Base-by-base conservation (phyloP, 345 rosid species). In the Salix suchowensis region DNA sequence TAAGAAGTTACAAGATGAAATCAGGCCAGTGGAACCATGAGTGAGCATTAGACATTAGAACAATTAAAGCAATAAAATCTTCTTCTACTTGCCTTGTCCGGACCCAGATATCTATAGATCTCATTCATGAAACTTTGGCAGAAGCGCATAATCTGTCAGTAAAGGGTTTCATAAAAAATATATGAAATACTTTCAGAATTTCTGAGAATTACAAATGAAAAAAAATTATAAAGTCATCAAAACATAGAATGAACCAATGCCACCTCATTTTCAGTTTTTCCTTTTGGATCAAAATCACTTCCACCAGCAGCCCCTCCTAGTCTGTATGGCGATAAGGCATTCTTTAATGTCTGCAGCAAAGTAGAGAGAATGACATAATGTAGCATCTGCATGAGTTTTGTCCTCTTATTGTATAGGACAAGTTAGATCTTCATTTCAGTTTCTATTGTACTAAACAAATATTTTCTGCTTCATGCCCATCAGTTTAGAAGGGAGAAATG, bases 241-340 rank as follows among this genome's bases (percentile, higher is more conserved):
- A 46, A 68, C 28, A 37, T 48, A 73, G 74, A 78, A 82, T 55
- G 11, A 11, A 44, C 48, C 50, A 76, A 68, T 71, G 79, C 81
- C 52, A 96, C 99, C 94, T 96, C 99, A 79, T 87, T 91, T 81
- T 96, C 98, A 87, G 97, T 96, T 90, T 86, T 92, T 78, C 98
- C 99, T 86, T 92, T 96, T 50, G 98, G 99, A 84, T 96, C 97
- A 89, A 96, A 96, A 85, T 96, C 99, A 73, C 99, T 92, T 80
- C 99, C 98, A 76, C 99, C 99, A 39, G 98, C 94, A 67, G 99
- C 97, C 61, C 99, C 99, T 87, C 99, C 99, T 78, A 96, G 87
- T 85, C 92, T 96, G 87, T 90, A 93, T 21, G 99, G 98, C 65
- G 95, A 96, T 77, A 96, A 72, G 73, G 98, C 96, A 84, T 96